Conservation (phyloP, 2,329 filamentous ascomycete species). For the Epichloe bromicola region DNA sequence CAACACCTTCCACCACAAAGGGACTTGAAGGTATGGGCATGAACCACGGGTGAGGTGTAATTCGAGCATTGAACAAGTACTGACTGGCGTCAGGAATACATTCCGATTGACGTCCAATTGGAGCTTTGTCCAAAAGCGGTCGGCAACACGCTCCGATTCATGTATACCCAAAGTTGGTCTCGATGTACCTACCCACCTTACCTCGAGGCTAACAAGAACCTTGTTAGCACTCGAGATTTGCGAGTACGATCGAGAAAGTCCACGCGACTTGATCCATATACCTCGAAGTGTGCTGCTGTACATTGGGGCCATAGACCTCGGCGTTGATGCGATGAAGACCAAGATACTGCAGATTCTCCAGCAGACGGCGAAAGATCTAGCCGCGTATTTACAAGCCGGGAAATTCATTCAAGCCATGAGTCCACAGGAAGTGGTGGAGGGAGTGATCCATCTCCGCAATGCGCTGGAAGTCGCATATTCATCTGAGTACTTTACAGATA, state of each 20-base stretch:
- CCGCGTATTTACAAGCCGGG: conserved; percentile 8
- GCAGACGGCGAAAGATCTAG: conserved; percentile 13
- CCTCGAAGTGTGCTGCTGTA: conserved; percentile 22
- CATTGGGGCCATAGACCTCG: conserved; percentile 17
- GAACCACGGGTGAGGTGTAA: background rate
- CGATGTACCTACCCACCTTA: background rate
- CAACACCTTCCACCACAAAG: conserved; percentile 18
- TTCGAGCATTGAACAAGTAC: background rate
- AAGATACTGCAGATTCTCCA: conserved; percentile 17
- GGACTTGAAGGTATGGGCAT: conserved; percentile 8
- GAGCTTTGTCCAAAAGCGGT: conserved; percentile 14
- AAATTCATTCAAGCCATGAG: conserved; percentile 9
- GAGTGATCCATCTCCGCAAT: conserved; percentile 15
- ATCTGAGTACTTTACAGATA: conserved; percentile 11
- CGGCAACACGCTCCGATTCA: conserved; percentile 20
- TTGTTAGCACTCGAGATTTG: conserved; percentile 8
- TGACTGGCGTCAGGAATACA: conserved; percentile 14
- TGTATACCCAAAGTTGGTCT: conserved; percentile 21
- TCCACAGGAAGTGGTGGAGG: conserved; percentile 10
- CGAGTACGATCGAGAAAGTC: conserved; percentile 11
- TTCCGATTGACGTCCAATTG: conserved; percentile 14
- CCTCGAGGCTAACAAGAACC: background rate
- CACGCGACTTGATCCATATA: conserved; percentile 17
- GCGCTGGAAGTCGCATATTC: conserved; percentile 18
- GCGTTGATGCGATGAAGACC: conserved; percentile 15